These are phyloP conservation scores for Linnemannia schmuckeri DNA, from an alignment of 192 early-diverging fungal genomes.

Conservation along the genomic window DNA sequence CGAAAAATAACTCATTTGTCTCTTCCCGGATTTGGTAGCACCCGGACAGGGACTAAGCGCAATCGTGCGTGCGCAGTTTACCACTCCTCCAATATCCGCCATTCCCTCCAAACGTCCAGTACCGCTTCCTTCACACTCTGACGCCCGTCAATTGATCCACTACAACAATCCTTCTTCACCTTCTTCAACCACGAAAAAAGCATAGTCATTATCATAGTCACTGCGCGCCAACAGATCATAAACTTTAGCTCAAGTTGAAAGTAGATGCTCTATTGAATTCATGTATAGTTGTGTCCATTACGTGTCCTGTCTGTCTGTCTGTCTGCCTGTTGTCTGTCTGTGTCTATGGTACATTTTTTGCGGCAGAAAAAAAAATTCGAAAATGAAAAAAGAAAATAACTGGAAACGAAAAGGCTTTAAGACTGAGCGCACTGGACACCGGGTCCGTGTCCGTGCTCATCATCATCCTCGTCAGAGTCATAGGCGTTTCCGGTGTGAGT, in stretches of 20 bases:
- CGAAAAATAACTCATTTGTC: too few relatives aligned
- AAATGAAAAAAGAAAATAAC: background rate
- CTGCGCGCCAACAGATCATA: background rate
- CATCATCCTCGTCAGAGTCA: conserved; percentile 64
- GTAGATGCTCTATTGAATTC: background rate
- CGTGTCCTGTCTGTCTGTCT: background rate
- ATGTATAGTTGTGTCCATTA: background rate
- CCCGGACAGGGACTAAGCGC: too few relatives aligned
- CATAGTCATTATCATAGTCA: too few relatives aligned
- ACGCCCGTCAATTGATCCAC: too few relatives aligned
- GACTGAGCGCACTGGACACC: conserved; percentile 66
- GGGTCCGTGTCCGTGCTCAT: conserved; percentile 34
- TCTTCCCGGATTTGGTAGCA: too few relatives aligned
- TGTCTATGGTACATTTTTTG: background rate
- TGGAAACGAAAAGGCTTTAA: conserved; percentile 2
- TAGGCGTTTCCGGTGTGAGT: conserved; percentile 61
- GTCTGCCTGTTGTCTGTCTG: background rate
- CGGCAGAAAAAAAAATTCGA: background rate
- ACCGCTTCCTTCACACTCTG: too few relatives aligned
- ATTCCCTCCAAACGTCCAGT: too few relatives aligned
- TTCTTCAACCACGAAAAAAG: too few relatives aligned
- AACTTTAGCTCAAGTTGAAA: background rate
- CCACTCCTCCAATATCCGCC: too few relatives aligned
- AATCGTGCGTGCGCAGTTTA: too few relatives aligned
- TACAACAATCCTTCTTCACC: too few relatives aligned